These are phyloP conservation scores for Fusarium proliferatum DNA, from an alignment of 2,329 filamentous ascomycete genomes.

Conservation along the genomic window DNA sequence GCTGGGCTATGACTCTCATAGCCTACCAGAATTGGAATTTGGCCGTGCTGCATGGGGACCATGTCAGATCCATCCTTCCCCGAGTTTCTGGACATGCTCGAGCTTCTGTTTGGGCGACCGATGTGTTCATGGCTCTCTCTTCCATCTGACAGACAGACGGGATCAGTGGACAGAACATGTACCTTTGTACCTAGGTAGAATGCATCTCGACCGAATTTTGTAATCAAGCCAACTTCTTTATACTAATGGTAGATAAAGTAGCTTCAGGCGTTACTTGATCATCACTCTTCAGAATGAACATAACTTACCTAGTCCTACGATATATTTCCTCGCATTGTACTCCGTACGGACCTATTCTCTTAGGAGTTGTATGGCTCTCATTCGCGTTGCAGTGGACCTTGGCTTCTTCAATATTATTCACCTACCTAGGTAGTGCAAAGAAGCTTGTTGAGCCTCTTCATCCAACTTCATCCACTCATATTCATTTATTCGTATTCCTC, in stretches of 20 bases:
- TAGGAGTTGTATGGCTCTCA: slow-evolving; percentile 7
- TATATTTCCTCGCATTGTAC: neutral
- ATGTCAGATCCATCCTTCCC: neutral
- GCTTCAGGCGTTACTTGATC: neutral
- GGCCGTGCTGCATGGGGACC: slow-evolving; percentile 2
- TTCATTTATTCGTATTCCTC: neutral
- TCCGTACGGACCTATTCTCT: neutral
- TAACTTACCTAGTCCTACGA: neutral
- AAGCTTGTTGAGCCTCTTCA: slow-evolving; percentile 21
- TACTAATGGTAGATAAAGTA: neutral
- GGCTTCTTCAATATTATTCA: slow-evolving; percentile 1
- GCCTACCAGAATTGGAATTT: slow-evolving; percentile 16
- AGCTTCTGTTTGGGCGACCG: slow-evolving; percentile 17
- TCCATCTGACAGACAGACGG: neutral
- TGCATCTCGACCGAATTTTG: neutral
- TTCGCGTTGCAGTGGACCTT: slow-evolving; percentile 14
- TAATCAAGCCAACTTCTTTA: neutral
- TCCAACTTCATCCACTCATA: slow-evolving; percentile 3
- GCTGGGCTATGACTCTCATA: slow-evolving; percentile 5
- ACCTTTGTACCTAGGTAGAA: neutral
- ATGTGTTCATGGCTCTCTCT: slow-evolving; percentile 2
- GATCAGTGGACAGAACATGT: neutral
- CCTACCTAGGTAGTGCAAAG: neutral
- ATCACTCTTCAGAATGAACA: neutral
- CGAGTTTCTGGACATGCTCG: slow-evolving; percentile 2